phyloP scores from a whole-genome alignment of 805 yeast genomes.

The Candida odintsovae region DNA sequence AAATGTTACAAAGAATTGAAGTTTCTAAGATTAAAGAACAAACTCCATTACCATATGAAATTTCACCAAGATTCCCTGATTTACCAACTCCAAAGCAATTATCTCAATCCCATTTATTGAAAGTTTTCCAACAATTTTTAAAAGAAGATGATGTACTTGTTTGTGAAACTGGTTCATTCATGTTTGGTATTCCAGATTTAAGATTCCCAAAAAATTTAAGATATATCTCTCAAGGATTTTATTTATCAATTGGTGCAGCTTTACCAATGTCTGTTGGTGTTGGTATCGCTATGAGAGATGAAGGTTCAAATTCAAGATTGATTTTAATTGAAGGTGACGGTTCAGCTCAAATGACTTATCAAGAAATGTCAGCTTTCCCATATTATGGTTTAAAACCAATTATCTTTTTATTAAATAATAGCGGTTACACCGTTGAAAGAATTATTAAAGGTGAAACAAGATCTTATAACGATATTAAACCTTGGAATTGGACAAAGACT shows the following conservation, averaged over 20 bases:
- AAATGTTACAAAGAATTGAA: constrained; percentile 34
- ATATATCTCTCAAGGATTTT: constrained; percentile 64
- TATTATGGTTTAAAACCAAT: constrained; percentile 59
- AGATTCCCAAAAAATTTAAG: constrained; percentile 49
- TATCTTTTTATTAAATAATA: constrained; percentile 72
- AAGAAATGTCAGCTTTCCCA: constrained; percentile 66
- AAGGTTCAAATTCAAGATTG: constrained; percentile 45
- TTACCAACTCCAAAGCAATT: constrained; percentile 24
- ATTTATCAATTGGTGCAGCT: constrained; percentile 84
- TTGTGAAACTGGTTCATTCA: constrained; percentile 78
- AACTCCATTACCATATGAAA: constrained; percentile 10
- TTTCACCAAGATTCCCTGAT: constrained; percentile 19
- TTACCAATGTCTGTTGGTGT: constrained; percentile 84
- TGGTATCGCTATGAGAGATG: constrained; percentile 63
- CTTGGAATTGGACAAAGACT: constrained; percentile 78
- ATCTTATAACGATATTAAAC: constrained; percentile 76
- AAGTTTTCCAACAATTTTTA: constrained; percentile 36
- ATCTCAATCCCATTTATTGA: constrained; percentile 42
- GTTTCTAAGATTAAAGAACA: constrained; percentile 17
- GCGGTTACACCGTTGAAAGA: constrained; percentile 89
- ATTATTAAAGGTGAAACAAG: constrained; percentile 74
- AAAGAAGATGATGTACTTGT: constrained; percentile 66
- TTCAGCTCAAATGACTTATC: constrained; percentile 90
- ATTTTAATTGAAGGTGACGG: constrained; percentile 87
- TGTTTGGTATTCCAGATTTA: constrained; percentile 70